Percentiles rank a stretch among this genome's conserved stretches.
These are phyloP conservation scores for Termitomyces titanicus DNA, from an alignment of 768 basidiomycete genomes.

Conservation along the genomic window DNA sequence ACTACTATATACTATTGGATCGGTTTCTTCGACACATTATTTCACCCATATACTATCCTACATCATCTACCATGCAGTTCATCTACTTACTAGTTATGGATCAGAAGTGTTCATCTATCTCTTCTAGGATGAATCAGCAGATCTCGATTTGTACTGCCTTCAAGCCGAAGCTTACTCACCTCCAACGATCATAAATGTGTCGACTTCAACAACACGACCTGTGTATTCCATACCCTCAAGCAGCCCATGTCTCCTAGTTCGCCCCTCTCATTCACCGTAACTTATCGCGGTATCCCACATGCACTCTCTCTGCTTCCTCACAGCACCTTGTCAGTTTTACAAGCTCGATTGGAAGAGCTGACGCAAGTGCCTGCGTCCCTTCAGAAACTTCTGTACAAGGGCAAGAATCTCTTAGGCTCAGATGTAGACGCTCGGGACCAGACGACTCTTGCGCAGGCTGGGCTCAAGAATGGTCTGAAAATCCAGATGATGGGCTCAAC, in stretches of 20 bases:
- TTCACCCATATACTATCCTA: too few relatives aligned
- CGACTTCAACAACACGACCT: background rate
- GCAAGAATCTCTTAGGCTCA: constrained; percentile 40
- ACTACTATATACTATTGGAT: too few relatives aligned
- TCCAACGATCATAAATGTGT: background rate
- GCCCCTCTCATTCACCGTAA: constrained; percentile 25
- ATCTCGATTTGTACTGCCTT: background rate
- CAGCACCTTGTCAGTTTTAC: constrained; percentile 48
- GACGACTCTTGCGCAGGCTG: constrained; percentile 34
- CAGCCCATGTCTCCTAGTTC: constrained; percentile 12
- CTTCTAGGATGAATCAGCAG: constrained; percentile 1
- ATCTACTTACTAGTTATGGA: background rate
- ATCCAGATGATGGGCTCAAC: constrained; percentile 73
- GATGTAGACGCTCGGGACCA: constrained; percentile 25
- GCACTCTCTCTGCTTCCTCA: constrained; percentile 45
- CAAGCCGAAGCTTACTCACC: constrained; percentile 1
- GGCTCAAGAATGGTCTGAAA: constrained; percentile 63
- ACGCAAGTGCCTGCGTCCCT: constrained; percentile 61
- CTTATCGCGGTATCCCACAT: constrained; percentile 47
- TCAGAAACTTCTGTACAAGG: constrained; percentile 74
- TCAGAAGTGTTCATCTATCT: background rate
- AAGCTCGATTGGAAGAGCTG: constrained; percentile 52
- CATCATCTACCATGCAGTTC: too few relatives aligned
- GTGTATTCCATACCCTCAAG: background rate
- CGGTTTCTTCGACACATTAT: too few relatives aligned